These are phyloP conservation scores for Ascochyta fabae DNA, from an alignment of 2,329 filamentous ascomycete genomes.

Conservation along the genomic window DNA sequence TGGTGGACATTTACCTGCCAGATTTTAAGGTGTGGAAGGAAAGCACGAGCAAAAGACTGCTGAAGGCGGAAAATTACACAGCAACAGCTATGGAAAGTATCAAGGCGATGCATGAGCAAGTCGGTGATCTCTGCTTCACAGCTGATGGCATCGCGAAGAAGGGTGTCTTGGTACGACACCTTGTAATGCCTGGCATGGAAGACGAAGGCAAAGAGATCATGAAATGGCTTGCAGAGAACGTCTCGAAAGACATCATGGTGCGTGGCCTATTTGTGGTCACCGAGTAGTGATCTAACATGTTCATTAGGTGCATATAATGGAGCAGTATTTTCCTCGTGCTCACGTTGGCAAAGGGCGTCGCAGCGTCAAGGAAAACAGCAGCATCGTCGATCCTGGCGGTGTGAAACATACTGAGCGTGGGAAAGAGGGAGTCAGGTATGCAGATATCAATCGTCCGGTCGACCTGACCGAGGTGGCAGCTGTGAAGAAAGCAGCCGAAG, in stretches of 20 bases:
- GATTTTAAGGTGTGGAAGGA: constrained; percentile 85
- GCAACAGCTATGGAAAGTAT: constrained; percentile 76
- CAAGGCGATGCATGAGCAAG: constrained; percentile 79
- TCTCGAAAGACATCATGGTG: constrained; percentile 75
- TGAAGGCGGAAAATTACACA: constrained; percentile 81
- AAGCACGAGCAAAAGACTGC: constrained; percentile 69
- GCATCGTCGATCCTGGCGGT: constrained; percentile 41
- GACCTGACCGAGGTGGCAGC: constrained; percentile 68
- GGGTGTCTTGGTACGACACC: constrained; percentile 76
- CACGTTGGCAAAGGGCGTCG: constrained; percentile 75
- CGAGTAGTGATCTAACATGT: neutral
- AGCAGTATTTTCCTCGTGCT: constrained; percentile 82
- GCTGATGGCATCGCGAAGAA: constrained; percentile 80
- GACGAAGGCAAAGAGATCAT: constrained; percentile 77
- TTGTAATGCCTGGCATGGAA: constrained; percentile 84
- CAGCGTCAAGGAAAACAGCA: constrained; percentile 42
- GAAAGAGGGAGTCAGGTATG: constrained; percentile 66
- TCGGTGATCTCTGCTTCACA: constrained; percentile 84
- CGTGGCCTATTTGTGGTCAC: neutral
- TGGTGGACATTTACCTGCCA: constrained; percentile 86
- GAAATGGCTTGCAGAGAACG: constrained; percentile 73
- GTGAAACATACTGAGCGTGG: constrained; percentile 27
- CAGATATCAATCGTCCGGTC: constrained; percentile 78
- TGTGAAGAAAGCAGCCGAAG: constrained; percentile 71
- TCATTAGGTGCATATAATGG: constrained; percentile 75